Percentiles rank a stretch among this genome's conserved stretches.
These are phyloP conservation scores for Cynara cardunculus DNA, from an alignment of 129 eudicot species.

Conservation along the genomic window DNA sequence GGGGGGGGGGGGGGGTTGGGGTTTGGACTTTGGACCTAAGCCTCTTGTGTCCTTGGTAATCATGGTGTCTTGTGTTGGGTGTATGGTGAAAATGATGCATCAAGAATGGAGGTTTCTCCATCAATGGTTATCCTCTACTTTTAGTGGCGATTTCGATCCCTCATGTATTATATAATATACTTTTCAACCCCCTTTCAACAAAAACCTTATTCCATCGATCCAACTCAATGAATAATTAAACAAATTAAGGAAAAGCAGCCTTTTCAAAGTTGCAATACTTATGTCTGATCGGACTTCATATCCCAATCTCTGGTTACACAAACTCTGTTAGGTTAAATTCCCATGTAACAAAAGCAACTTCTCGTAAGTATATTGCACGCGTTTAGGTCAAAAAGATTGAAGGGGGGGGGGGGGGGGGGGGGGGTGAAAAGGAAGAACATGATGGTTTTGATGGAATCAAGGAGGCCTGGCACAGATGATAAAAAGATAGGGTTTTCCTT, in stretches of 20 bases:
- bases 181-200: background rate
- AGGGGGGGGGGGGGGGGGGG: constrained; percentile 12
- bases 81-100: constrained; percentile 35
- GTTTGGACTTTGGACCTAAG: constrained; percentile 27
- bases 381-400: constrained; percentile 31
- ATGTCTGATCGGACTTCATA: background rate
- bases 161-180: background rate
- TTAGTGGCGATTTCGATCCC: background rate
- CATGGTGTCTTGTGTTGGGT: constrained; percentile 36
- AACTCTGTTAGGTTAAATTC: background rate
- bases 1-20: background rate
- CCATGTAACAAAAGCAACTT: background rate
- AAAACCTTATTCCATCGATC: background rate
- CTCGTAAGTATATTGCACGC: constrained; percentile 19
- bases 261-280: background rate
- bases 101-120: constrained; percentile 22
- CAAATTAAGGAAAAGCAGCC: background rate
- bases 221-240: background rate
- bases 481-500: constrained; percentile 6
- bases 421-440: constrained; percentile 14
- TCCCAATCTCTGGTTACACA: background rate
- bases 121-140: constrained; percentile 12
- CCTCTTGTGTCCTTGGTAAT: constrained; percentile 31
- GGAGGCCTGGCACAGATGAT: constrained; percentile 17
- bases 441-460: constrained; percentile 24